Evolutionary conservation across 768 basidiomycete species (phyloP), one percentile per base, ranked within the genome.

Genomic region (Crepidotus variabilis): DNA sequence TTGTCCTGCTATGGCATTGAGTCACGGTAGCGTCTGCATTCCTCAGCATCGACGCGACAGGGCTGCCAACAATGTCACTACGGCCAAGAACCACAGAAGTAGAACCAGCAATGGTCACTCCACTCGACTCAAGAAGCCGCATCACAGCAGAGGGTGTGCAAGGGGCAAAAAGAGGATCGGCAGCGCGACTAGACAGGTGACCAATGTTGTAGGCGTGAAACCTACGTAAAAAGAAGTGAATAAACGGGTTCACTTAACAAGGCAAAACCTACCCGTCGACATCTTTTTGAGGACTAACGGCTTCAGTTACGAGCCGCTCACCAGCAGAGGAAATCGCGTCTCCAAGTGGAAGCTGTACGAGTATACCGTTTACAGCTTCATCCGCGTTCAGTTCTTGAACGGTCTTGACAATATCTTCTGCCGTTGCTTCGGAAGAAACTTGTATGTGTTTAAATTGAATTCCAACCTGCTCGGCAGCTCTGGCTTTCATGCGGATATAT

Each of bases 201-300:
- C 97, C 96, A 59, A 98, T 97, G 72, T 98, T 99, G 73, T 96
- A 95, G 4, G 96, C 94, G 75, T 98, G 94, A 79, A 99, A 99
- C 23, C 96, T 94, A 57, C 10, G 16, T 39, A 4, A 43, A 33
- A 35, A 46, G 21, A 54, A n/a, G 35, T 32, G 56, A 23, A 48
- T 50, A 52, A 36, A 32, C 35, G 35, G 32, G 32, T n/a, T 35
- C 39, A 20, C 47, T 18, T 36, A 51, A 43, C 14, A 48, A 45
- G 54, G 51, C 21, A 47, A 39, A 49, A 71, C 80, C 55, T 47
- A 94, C 92, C 94, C 97, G 71, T 99, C 97, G 58, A 99, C 89
- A 63, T 99, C 97, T 75, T 99, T 99, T 69, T 88, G 83, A 16
- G 94, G 93, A 57, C 86, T 90, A 57, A 99, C 86, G 10, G 92